Evolutionary conservation across 2,329 filamentous ascomycete genomes (phyloP), one percentile per base, ranked within the genome.

Genomic region (Botrytis squamosa): DNA sequence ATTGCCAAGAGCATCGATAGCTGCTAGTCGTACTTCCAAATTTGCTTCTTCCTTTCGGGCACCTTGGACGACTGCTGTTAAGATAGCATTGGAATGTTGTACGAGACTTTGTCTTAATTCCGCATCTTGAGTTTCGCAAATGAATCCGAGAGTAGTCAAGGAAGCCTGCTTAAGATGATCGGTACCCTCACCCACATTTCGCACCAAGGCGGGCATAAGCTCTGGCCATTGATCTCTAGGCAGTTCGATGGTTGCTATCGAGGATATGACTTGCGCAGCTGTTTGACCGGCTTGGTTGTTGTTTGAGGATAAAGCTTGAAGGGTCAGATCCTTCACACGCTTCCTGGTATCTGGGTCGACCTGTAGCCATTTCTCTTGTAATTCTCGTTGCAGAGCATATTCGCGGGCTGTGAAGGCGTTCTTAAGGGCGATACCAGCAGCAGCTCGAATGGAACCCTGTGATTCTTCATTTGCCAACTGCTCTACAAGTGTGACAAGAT

Each of bases 321-420:
- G 87, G n/a, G 95, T 93, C 76, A 97, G 87, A 78, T 92, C 88
- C 89, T 98, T 98, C 84, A 99, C 93, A 81, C 91, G 90, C 76
- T 86, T 88, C 89, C 97, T 98, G 80, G 94, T 93, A 75, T 92
- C 90, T 78, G 90, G 87, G 80, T 94, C 92, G 78, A 95, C 92
- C 82, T 93, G 89, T 76, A 96, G 86, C 96, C 96, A 99, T 91
- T 97, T 94, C 81, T 90, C 88, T 85, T 98, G 96, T 74, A 98
- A 90, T 83, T 97, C 93, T 82, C 93, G 92, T 85, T 97, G 91
- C 82, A 94, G 92, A 81, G 90, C 86, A 81, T 91, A 91, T 84
- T 99, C 96, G 87, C 96, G 92, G 81, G 95, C 93, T 81, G 93
- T 94, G 86, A 99, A 98, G 81, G 96, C 93, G 88, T 99, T 99